A percentile compares a stretch with the other conserved stretches of the same genome.
Evolutionary conservation across 1,139 yeast genomes (phyloP).

Genomic region (Kodamaea suecica): DNA sequence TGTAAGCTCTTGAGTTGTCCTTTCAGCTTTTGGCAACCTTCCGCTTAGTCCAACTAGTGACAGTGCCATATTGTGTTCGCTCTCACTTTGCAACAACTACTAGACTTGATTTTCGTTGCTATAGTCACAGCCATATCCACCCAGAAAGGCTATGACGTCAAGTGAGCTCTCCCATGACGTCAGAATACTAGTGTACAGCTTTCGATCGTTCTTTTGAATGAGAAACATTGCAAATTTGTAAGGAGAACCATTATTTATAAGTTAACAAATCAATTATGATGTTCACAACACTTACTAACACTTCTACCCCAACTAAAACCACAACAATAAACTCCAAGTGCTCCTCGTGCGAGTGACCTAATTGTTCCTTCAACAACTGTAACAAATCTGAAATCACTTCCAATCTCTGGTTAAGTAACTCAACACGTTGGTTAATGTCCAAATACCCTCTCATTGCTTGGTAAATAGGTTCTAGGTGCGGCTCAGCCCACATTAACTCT

Average conservation of each 20-base stretch:
- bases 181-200: too few species aligned
- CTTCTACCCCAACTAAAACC: constrained; percentile 89
- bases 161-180: too few species aligned
- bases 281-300: constrained; percentile 80
- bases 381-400: constrained; percentile 91
- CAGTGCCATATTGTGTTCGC: too few species aligned
- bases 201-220: too few species aligned
- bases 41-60: too few species aligned
- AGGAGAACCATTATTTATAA: constrained; percentile 16
- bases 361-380: constrained; percentile 94
- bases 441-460: constrained; percentile 94
- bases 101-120: too few species aligned
- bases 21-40: too few species aligned
- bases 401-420: constrained; percentile 80
- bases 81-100: too few species aligned
- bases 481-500: constrained; percentile 98
- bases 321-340: constrained; percentile 90
- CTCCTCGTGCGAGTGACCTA: constrained; percentile 90
- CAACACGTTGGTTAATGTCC: constrained; percentile 91
- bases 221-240: too few species aligned
- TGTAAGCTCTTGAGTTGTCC: too few species aligned
- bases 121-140: too few species aligned
- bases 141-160: too few species aligned
- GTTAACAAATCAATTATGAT: constrained; percentile 43
- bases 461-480: constrained; percentile 93